phyloP scores from a whole-genome alignment of 75 land plant species.

The Pinus tabuliformis region DNA sequence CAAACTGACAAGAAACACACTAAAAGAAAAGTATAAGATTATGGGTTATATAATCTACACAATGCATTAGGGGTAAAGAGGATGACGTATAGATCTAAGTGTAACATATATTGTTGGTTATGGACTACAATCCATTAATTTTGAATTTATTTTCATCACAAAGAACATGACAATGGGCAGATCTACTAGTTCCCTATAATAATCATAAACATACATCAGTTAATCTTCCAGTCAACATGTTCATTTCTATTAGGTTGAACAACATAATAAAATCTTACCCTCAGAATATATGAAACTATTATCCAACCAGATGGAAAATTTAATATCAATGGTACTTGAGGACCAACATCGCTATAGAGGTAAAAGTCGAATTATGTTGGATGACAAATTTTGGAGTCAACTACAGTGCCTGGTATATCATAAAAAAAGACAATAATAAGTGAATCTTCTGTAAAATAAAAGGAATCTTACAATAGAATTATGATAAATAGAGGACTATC shows the following conservation, averaged over 20 bases:
- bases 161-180: conserved; percentile 85
- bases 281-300: not conserved
- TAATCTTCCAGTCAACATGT: no score
- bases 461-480: not conserved
- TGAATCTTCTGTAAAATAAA: not conserved
- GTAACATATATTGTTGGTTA: conserved; percentile 66
- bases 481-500: no score
- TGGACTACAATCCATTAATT: conserved; percentile 32
- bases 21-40: no score
- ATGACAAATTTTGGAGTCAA: conserved; percentile 77
- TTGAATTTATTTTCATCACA: conserved; percentile 96
- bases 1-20: no score
- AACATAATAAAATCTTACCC: not conserved
- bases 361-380: no score
- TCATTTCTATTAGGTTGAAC: no score
- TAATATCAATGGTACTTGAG: no score
- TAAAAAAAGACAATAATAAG: no score
- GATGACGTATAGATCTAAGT: conserved; percentile 30
- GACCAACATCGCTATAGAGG: no score
- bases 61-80: no score
- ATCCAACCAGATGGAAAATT: not conserved
- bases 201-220: not conserved
- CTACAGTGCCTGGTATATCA: conserved; percentile 75
- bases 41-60: not conserved
- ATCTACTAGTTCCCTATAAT: conserved; percentile 17